Percentiles rank a stretch among this genome's conserved stretches.
phyloP scores from a whole-genome alignment of 148 eudicot species.

The Salicornia ramosissima region DNA sequence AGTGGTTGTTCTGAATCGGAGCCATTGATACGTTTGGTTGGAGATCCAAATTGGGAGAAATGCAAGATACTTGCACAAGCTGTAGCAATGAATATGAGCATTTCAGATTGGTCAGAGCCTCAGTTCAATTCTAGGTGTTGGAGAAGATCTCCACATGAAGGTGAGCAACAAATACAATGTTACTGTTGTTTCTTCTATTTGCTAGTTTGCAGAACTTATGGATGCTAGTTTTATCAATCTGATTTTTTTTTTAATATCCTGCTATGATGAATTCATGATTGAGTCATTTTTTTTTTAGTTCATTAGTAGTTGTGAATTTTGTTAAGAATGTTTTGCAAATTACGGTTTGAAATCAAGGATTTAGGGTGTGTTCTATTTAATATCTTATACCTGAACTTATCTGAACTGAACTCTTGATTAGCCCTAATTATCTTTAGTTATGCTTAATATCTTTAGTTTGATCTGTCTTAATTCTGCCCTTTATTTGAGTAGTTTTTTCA shows the following conservation, averaged over 20 bases:
- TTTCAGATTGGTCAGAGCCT: constrained; percentile 38
- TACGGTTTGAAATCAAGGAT: background rate
- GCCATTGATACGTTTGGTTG: constrained; percentile 34
- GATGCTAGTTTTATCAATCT: too few relatives aligned
- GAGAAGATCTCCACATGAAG: constrained; percentile 31
- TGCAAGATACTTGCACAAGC: constrained; percentile 66
- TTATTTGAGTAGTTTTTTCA: too few relatives aligned
- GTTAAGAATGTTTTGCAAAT: background rate
- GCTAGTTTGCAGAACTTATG: background rate
- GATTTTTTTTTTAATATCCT: too few relatives aligned
- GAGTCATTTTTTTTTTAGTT: too few relatives aligned
- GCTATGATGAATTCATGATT: too few relatives aligned
- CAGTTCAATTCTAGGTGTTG: constrained; percentile 36
- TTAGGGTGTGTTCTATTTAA: too few relatives aligned
- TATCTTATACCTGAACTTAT: too few relatives aligned
- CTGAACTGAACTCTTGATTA: too few relatives aligned
- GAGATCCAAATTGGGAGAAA: constrained; percentile 61
- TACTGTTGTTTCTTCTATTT: background rate
- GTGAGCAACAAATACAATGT: constrained; percentile 37
- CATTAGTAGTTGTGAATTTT: background rate
- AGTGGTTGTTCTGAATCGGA: constrained; percentile 28
- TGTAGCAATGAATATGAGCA: constrained; percentile 50
- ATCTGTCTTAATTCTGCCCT: too few relatives aligned
- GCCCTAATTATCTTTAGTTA: too few relatives aligned
- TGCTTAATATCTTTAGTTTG: too few relatives aligned